Conservation (phyloP, 192 early-diverging fungal species). For the Rhizophagus prolifer region DNA sequence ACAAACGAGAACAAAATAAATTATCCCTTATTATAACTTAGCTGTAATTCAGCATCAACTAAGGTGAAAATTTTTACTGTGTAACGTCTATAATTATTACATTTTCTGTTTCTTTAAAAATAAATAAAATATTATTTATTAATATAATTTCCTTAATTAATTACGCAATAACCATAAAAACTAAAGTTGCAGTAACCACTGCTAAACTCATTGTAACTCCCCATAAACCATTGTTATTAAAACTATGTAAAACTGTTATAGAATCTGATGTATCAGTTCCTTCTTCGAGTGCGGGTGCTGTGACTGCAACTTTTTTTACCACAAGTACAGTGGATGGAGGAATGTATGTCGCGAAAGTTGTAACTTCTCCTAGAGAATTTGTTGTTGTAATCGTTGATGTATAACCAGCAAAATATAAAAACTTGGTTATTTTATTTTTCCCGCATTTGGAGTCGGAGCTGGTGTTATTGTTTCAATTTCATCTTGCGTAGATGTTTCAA, state of each 20-base stretch:
- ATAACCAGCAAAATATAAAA: not conserved
- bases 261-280: not conserved
- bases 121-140: too few relatives aligned
- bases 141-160: not conserved
- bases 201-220: not conserved
- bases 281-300: not conserved
- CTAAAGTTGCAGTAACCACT: not conserved
- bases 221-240: not conserved
- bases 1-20: too few relatives aligned
- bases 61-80: too few relatives aligned
- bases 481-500: not conserved
- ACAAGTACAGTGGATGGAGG: not conserved
- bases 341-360: not conserved
- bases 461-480: not conserved
- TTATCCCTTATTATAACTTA: too few relatives aligned
- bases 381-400: not conserved
- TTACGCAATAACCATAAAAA: not conserved
- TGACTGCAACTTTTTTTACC: not conserved
- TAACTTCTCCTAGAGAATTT: not conserved
- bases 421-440: not conserved
- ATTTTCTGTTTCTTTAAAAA: too few relatives aligned
- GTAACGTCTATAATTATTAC: too few relatives aligned
- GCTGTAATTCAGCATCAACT: too few relatives aligned
- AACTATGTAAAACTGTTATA: not conserved
- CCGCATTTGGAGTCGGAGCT: not conserved